phyloP scores from a whole-genome alignment of 257 asterid species.

The Cynanchum wilfordii region DNA sequence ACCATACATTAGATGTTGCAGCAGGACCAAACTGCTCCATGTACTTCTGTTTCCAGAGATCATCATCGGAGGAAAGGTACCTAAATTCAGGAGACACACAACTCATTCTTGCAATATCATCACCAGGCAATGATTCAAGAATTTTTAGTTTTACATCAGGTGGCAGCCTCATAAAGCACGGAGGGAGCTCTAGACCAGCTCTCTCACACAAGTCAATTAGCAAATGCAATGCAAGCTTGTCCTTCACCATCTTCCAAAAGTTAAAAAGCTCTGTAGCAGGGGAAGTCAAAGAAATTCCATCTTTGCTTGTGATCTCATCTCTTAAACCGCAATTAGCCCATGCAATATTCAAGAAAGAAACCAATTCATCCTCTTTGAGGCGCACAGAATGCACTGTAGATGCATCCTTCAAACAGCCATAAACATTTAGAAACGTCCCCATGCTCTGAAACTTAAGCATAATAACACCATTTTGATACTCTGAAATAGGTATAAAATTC shows the following conservation, averaged over 20 bases:
- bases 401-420: conserved; percentile 49
- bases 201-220: conserved; percentile 72
- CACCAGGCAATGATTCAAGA: conserved; percentile 62
- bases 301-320: conserved; percentile 30
- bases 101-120: conserved; percentile 54
- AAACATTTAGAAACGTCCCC: conserved; percentile 52
- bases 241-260: conserved; percentile 77
- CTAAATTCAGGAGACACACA: conserved; percentile 56
- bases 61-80: conserved; percentile 58
- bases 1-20: conserved; percentile 17
- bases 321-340: conserved; percentile 71
- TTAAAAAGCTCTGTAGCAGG: conserved; percentile 65
- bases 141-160: conserved; percentile 71
- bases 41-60: conserved; percentile 69
- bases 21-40: conserved; percentile 41
- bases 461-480: conserved; percentile 19
- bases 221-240: conserved; percentile 71
- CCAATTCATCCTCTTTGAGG: conserved; percentile 53
- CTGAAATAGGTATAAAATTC: not conserved
- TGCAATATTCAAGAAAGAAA: conserved; percentile 62
- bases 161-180: conserved; percentile 72
- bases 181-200: conserved; percentile 61
- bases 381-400: conserved; percentile 27
- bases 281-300: conserved; percentile 18
- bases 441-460: conserved; percentile 57